Evolutionary conservation across 129 eudicot species (phyloP).

Genomic region (Centrapalus pauciflorus): DNA sequence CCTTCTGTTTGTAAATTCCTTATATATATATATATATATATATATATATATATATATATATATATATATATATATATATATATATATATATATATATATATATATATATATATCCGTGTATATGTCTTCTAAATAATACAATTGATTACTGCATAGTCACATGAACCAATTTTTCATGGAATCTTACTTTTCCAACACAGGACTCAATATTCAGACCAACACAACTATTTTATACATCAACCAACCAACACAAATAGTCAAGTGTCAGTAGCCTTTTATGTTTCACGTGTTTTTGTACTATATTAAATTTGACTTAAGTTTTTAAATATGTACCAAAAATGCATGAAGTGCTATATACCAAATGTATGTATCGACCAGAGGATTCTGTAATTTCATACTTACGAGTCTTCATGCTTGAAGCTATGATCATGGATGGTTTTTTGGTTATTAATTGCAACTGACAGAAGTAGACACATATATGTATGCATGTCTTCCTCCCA

Average conservation of each 20-base stretch:
- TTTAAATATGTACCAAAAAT: not conserved
- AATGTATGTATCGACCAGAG: not conserved
- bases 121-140: no score
- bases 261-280: not conserved
- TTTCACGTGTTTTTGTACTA: not conserved
- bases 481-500: not conserved
- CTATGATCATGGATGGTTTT: not conserved
- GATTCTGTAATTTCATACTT: not conserved
- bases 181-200: no score
- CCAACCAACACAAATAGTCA: not conserved
- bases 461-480: not conserved
- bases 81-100: no score
- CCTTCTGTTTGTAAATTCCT: no score
- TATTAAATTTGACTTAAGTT: not conserved
- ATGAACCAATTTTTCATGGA: no score
- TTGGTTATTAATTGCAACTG: slow-evolving; percentile 7
- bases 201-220: not conserved
- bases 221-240: not conserved
- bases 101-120: no score
- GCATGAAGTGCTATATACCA: not conserved
- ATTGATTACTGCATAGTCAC: no score
- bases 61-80: no score
- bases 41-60: no score
- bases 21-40: no score
- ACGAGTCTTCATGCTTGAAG: not conserved